Evolutionary conservation across 306 rosid species (phyloP).

Genomic region (Quercus glauca): DNA sequence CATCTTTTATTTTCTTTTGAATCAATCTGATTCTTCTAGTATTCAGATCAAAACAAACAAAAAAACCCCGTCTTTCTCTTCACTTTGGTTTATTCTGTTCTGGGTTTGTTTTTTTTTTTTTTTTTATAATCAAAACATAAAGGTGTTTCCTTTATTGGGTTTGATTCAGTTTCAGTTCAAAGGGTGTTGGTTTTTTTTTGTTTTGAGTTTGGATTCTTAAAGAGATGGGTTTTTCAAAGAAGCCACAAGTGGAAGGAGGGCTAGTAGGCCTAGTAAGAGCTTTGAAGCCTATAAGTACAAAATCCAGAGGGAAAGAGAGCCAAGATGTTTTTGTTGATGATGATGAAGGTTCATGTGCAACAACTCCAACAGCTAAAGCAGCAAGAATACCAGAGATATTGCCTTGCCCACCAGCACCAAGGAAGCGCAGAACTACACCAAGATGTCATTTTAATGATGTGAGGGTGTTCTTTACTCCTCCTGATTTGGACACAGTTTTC

Average conservation of each 20-base stretch:
- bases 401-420: conserved; percentile 85
- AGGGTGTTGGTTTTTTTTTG: neutral
- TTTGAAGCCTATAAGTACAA: conserved; percentile 72
- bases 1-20: conserved; percentile 11
- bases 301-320: conserved; percentile 29
- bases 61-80: conserved; percentile 17
- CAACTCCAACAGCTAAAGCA: conserved; percentile 82
- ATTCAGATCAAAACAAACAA: neutral
- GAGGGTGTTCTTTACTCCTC: conserved; percentile 73
- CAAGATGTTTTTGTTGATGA: conserved; percentile 22
- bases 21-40: conserved; percentile 11
- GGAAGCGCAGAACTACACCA: conserved; percentile 56
- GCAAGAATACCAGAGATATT: conserved; percentile 69
- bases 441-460: conserved; percentile 43
- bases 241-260: conserved; percentile 53
- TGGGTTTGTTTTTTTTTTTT: neutral
- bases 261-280: conserved; percentile 62
- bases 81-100: conserved; percentile 10
- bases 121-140: neutral
- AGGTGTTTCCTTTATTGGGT: neutral
- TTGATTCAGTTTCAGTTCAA: neutral
- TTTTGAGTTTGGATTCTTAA: neutral
- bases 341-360: conserved; percentile 44
- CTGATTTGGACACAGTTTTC: conserved; percentile 91
- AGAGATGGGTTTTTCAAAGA: conserved; percentile 83